Evolutionary conservation across 1,284 basidiomycete species (phyloP).

Genomic region (Cutaneotrichosporon curvatum): DNA sequence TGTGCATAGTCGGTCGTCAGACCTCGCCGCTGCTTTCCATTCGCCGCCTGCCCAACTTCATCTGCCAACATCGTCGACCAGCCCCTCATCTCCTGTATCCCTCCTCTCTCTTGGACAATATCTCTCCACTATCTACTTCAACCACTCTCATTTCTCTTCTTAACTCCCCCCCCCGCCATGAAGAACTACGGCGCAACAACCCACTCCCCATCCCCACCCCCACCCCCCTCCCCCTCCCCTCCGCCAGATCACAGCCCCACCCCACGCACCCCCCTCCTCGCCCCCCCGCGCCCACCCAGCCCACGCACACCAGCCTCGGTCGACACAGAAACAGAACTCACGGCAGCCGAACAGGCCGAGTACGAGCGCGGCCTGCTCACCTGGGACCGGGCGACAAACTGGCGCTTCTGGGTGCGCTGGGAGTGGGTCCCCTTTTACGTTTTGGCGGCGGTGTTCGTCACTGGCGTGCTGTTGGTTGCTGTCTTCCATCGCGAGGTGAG

Average conservation of each 20-base stretch:
- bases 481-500: constrained; percentile 31
- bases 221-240: not conserved
- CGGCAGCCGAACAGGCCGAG: constrained; percentile 24
- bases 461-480: constrained; percentile 21
- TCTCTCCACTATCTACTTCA: no score
- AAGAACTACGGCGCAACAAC: not conserved
- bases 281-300: not conserved
- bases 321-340: constrained; percentile 8
- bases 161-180: no score
- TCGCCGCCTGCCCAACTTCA: no score
- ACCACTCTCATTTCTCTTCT: no score
- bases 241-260: not conserved
- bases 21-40: no score
- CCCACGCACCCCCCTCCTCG: not conserved
- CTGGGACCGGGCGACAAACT: constrained; percentile 20
- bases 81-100: no score
- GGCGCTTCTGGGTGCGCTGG: constrained; percentile 29
- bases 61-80: not conserved
- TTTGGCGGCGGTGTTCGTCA: constrained; percentile 15
- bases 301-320: not conserved
- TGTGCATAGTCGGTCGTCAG: no score
- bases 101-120: not conserved
- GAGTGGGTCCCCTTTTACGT: constrained; percentile 27
- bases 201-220: not conserved
- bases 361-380: constrained; percentile 31